Base-by-base conservation (phyloP, 225 moss, liverwort and hornwort species). In the Straminergon stramineum region DNA sequence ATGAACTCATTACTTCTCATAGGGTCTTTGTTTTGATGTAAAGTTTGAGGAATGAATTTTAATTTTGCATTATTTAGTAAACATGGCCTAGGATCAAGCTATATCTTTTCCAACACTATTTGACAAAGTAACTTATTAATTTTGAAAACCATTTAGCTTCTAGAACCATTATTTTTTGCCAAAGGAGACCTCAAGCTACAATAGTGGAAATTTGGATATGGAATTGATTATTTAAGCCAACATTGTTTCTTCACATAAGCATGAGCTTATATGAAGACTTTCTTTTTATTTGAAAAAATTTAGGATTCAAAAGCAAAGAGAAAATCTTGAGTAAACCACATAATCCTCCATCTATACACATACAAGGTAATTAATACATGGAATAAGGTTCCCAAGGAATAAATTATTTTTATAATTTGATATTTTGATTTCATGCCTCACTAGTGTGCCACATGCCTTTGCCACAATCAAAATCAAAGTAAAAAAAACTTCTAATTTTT, bases 231-330 rank as follows among this genome's bases (percentile, higher is more conserved):
- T n/a, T 35, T 23, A n/a, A 22, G 13, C 10, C 22, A 7, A 69
- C 5, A n/a, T n/a, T n/a, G 9, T 5, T 71, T 9, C 9, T 71
- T 41, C 2, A 24, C 5, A 41, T 8, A 27, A 15, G 0, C 2
- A 41, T 13, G 41, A 71, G 5, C 5, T 26, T 41, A 41, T 0
- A 26, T 1, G 3, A 41, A 2, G 15, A 3, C 4, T 26, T 27
- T 15, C 16, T 15, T 43, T 43, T 43, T 41, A 24, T 1, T 41
- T 61, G 3, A 41, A 70, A 41, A 70, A 26, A 8, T 23, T 7
- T 39, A 8, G 4, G 41, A 70, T 70, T 70, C 39, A 39, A 41
- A 41, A 41, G 23, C 2, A n/a, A 69, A 69, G 13, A 22, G 22
- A 12, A 69, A 12, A 69, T 22, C 11, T n/a, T 23, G 12, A 4